A percentile compares a stretch with the other conserved stretches of the same genome.
Conservation (phyloP, 2,329 filamentous ascomycete genomes). For the Paradendryphiella salina region DNA sequence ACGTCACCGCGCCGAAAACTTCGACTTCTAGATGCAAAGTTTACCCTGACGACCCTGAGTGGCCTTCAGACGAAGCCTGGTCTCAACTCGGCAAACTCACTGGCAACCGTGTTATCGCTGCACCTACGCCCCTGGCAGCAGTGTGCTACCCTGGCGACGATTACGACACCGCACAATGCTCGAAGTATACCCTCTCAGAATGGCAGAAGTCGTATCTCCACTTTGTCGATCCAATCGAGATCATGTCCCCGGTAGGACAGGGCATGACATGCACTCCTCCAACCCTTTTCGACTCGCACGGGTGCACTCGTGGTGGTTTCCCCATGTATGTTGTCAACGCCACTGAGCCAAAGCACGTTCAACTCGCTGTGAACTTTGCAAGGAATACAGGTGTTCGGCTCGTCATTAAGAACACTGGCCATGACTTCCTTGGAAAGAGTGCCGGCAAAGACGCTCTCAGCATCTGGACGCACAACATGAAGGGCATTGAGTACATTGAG, state of each 20-base stretch:
- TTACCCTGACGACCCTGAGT: constrained; percentile 51
- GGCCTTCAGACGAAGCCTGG: constrained; percentile 57
- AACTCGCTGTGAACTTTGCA: constrained; percentile 45
- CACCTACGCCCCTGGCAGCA: constrained; percentile 37
- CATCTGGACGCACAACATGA: constrained; percentile 47
- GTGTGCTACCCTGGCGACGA: constrained; percentile 39
- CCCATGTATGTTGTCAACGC: constrained; percentile 45
- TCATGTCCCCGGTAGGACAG: constrained; percentile 45
- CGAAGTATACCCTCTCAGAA: constrained; percentile 29
- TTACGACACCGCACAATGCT: constrained; percentile 39
- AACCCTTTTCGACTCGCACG: constrained; percentile 40
- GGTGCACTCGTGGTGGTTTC: constrained; percentile 44
- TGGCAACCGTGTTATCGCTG: constrained; percentile 32
- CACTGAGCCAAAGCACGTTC: constrained; percentile 42
- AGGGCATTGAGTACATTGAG: constrained; percentile 41
- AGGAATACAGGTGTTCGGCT: constrained; percentile 40
- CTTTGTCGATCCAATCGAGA: constrained; percentile 43
- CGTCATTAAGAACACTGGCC: constrained; percentile 44
- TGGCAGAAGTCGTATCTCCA: constrained; percentile 43
- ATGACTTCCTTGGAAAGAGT: constrained; percentile 44
- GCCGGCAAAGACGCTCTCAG: constrained; percentile 41
- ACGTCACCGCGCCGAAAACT: constrained; percentile 12
- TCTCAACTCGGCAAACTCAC: constrained; percentile 49
- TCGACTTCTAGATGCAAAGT: constrained; percentile 52
- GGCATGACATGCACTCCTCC: constrained; percentile 46